Evolutionary conservation across 306 rosid genomes (phyloP).

Genomic region (Sicyos baderoa): DNA sequence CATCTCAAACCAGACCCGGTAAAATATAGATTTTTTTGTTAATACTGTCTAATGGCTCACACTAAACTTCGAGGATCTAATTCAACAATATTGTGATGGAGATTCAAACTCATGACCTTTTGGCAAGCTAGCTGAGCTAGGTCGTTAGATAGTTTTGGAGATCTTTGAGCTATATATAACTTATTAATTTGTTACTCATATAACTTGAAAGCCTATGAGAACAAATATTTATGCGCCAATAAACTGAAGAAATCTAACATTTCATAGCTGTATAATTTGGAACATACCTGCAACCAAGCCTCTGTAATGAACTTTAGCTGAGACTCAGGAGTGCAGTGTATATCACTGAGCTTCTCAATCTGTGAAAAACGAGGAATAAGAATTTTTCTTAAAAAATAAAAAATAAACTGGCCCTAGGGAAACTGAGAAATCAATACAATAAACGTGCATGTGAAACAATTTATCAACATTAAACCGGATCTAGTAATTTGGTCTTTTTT

Average conservation of each 20-base stretch:
- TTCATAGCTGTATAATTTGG: neutral
- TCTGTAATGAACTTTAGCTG: slow-evolving; percentile 31
- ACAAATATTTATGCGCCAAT: neutral
- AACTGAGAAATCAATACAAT: neutral
- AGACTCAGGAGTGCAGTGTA: slow-evolving; percentile 24
- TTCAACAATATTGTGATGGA: too few species aligned
- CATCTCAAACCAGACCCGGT: too few species aligned
- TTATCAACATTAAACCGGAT: too few species aligned
- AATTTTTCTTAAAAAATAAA: neutral
- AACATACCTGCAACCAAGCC: slow-evolving; percentile 30
- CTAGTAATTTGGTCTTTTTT: neutral
- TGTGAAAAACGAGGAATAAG: slow-evolving; percentile 1
- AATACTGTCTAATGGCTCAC: too few species aligned
- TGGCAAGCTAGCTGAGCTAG: too few species aligned
- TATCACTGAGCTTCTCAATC: slow-evolving; percentile 28
- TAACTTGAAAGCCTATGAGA: neutral
- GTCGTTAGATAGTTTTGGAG: too few species aligned
- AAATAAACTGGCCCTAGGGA: neutral
- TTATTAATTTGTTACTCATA: neutral
- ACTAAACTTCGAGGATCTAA: too few species aligned
- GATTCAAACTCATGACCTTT: too few species aligned
- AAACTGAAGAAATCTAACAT: neutral
- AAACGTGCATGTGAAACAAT: neutral
- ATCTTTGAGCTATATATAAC: too few species aligned
- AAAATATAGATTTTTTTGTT: too few species aligned